Evolutionary conservation across 2,329 filamentous ascomycete species (phyloP), one percentile per base, ranked within the genome.

Genomic region (Fusarium praegraminearum): DNA sequence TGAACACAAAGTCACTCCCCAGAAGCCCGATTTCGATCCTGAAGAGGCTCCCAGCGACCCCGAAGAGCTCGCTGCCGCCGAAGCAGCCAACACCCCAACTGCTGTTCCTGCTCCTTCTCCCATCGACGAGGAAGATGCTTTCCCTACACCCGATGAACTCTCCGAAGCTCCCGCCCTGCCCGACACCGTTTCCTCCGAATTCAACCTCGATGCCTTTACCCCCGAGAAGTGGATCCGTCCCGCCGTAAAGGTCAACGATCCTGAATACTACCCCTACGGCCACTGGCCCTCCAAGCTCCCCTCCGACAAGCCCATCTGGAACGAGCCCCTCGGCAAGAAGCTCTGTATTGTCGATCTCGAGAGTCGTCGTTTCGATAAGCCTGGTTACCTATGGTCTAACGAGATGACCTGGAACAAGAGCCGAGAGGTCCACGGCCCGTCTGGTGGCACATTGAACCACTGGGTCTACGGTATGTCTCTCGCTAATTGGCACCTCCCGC

Each of bases 311-410:
- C 56, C 73, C 12, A 70, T 75, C 20, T 82, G 79, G 71, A 76
- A 69, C 7, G 50, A 78, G 56, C 66, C 73, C 2, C 69, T 83
- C 35, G 78, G 80, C 55, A 74, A 81, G 69, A 76, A 81, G 10
- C 71, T 83, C 13, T 83, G 81, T 78, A 82, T 83, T 60, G 78
- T 83, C 62, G 82, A 83, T 62, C 75, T 83, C 22, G 82, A 83
- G 70, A 82, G 78, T 61, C 80, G 82, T 26, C 69, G 72, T 4
- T 83, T 83, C 60, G 67, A 77, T 30, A 72, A 73, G 43, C 64
- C 77, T 3, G 78, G 78, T 30, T 73, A 79, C 69, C 67, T 82
- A 35, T 83, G 81, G 52, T 75, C 76, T 2, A 46, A 74, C 0
- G 56, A 72, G 36, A 81, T 83, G 75, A 75, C 69, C 44, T 83